These are phyloP conservation scores for Scytalidium lignicola DNA, from an alignment of 2,329 filamentous ascomycete species.

Conservation along the genomic window DNA sequence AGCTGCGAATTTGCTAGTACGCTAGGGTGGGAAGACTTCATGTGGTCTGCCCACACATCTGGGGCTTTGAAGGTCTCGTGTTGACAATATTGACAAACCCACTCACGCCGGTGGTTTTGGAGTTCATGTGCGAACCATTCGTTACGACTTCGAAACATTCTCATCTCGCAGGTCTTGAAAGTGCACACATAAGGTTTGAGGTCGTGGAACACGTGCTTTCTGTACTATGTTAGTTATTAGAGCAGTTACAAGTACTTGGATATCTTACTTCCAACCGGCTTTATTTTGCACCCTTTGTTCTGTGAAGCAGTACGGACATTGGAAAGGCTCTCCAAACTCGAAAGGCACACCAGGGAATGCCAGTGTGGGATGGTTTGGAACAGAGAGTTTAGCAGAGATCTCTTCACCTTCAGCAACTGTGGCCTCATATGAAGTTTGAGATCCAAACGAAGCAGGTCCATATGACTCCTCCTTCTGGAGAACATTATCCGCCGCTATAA, in stretches of 20 bases:
- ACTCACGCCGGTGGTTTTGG: constrained; percentile 24
- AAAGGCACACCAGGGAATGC: no score
- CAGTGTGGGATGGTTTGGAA: no score
- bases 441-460: constrained; percentile 10
- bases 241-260: not conserved
- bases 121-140: constrained; percentile 30
- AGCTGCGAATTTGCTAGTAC: constrained; percentile 11
- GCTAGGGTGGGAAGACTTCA: constrained; percentile 7
- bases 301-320: constrained; percentile 6
- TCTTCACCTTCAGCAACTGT: constrained; percentile 9
- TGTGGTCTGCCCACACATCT: constrained; percentile 11
- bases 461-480: constrained; percentile 6
- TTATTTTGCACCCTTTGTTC: constrained; percentile 11
- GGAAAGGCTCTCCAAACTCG: constrained; percentile 17
- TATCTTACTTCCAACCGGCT: constrained; percentile 7
- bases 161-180: constrained; percentile 24
- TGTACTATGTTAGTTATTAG: constrained; percentile 3
- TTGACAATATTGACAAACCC: constrained; percentile 20
- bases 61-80: constrained; percentile 5
- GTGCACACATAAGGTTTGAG: constrained; percentile 32
- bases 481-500: constrained; percentile 6
- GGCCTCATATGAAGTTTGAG: constrained; percentile 20
- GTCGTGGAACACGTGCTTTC: constrained; percentile 28
- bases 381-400: constrained; percentile 7
- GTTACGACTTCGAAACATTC: constrained; percentile 24